Conservation (phyloP, 2,329 filamentous ascomycete genomes). For the Pseudogymnoascus sp. region DNA sequence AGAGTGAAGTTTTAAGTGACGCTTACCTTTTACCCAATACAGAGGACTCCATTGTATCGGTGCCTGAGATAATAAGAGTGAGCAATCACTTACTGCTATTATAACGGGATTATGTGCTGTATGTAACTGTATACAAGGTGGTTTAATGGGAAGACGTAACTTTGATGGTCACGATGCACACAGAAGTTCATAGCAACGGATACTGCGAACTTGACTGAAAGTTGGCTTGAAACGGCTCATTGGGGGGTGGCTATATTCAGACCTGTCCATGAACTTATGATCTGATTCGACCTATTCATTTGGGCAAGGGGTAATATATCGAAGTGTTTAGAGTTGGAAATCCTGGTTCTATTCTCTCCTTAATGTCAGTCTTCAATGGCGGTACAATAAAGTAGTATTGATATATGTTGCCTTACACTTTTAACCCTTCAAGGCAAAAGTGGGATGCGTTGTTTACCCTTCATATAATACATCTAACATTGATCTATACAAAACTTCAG, state of each 20-base stretch:
- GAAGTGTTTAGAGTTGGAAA: background rate
- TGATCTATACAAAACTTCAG: conserved; percentile 3
- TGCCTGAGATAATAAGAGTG: background rate
- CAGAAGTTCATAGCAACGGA: background rate
- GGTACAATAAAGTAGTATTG: background rate
- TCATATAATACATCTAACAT: conserved; percentile 6
- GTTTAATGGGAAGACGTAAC: background rate
- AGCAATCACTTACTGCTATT: too few species aligned
- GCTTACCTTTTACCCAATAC: too few species aligned
- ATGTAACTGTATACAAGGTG: too few species aligned
- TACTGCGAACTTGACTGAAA: background rate
- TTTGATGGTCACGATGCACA: background rate
- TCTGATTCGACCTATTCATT: background rate
- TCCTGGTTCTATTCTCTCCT: background rate
- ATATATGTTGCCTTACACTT: background rate
- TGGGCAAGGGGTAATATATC: background rate
- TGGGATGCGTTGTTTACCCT: background rate
- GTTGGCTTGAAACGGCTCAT: background rate
- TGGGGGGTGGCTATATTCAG: background rate
- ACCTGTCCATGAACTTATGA: background rate
- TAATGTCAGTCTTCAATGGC: background rate
- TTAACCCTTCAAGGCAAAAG: background rate
- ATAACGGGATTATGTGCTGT: too few species aligned
- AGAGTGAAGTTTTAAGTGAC: background rate
- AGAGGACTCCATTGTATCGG: too few species aligned